These are phyloP conservation scores for Condylostoma magnum DNA, from an alignment of 169 alveolate genomes.

Conservation along the genomic window DNA sequence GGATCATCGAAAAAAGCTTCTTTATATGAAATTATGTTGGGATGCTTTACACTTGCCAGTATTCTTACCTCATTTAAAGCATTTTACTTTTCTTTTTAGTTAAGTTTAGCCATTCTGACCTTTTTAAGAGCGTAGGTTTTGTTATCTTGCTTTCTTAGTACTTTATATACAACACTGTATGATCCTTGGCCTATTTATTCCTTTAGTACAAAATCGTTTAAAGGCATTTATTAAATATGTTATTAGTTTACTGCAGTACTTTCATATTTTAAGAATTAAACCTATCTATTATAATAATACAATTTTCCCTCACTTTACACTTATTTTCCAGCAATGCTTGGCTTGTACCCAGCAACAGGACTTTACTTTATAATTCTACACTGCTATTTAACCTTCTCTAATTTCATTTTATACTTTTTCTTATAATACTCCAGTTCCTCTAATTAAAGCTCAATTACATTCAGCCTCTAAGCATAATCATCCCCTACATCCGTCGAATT, in stretches of 20 bases:
- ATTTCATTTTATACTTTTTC: conserved; percentile 6
- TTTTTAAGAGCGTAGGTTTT: conserved; percentile 54
- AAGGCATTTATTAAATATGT: conserved; percentile 6
- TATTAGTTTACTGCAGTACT: too few species aligned
- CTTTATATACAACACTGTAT: conserved; percentile 20
- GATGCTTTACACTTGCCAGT: conserved; percentile 56
- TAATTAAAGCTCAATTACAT: conserved; percentile 15
- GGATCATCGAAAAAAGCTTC: conserved; percentile 68
- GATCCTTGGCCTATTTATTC: conserved; percentile 78
- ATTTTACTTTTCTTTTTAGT: conserved; percentile 62
- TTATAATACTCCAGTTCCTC: conserved; percentile 13
- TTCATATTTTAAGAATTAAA: too few species aligned
- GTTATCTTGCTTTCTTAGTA: background rate
- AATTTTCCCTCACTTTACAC: too few species aligned
- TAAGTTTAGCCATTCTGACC: conserved; percentile 47
- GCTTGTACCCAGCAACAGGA: too few species aligned
- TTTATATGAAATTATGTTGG: conserved; percentile 60
- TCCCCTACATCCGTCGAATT: background rate
- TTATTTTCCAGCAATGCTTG: too few species aligned
- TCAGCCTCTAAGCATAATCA: background rate
- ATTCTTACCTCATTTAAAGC: conserved; percentile 71
- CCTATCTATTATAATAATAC: too few species aligned
- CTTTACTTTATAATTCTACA: too few species aligned
- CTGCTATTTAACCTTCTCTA: background rate
- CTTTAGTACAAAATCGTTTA: conserved; percentile 33